phyloP scores from a whole-genome alignment of 208 protist species.

The Porcisia hertigi region DNA sequence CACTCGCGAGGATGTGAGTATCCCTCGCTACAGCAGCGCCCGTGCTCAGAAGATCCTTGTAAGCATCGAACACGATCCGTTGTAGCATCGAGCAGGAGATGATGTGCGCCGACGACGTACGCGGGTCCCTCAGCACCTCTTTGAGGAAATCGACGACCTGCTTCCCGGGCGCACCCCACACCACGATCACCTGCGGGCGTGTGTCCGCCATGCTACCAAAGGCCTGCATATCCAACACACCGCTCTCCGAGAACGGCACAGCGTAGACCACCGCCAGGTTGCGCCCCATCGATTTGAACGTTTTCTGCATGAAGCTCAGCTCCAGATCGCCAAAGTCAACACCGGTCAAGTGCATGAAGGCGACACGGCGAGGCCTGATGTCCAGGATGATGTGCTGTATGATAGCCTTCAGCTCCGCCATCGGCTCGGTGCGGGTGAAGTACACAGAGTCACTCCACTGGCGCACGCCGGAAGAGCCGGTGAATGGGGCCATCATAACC shows the following conservation, averaged over 20 bases:
- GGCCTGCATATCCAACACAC: slow-evolving; percentile 13
- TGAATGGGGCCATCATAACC: slow-evolving; percentile 37
- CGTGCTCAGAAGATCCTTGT: slow-evolving; percentile 5
- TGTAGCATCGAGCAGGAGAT: slow-evolving; percentile 27
- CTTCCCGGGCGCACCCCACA: slow-evolving; percentile 24
- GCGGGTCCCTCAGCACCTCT: slow-evolving; percentile 25
- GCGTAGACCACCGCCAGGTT: slow-evolving; percentile 1
- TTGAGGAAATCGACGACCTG: slow-evolving; percentile 40
- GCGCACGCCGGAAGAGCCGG: slow-evolving; percentile 37
- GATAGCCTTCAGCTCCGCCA: slow-evolving; percentile 35
- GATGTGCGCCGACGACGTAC: slow-evolving; percentile 34
- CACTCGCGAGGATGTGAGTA: no score
- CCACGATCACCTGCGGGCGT: slow-evolving; percentile 46
- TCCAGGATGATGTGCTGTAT: slow-evolving; percentile 30
- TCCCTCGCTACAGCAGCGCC: no score
- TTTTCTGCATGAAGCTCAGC: neutral
- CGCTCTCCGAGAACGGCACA: slow-evolving; percentile 2
- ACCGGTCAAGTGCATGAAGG: slow-evolving; percentile 59
- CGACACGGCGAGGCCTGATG: slow-evolving; percentile 33
- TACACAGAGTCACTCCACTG: slow-evolving; percentile 39
- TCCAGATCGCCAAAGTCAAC: slow-evolving; percentile 33
- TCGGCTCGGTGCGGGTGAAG: slow-evolving; percentile 46
- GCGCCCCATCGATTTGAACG: neutral
- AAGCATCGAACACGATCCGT: slow-evolving; percentile 21
- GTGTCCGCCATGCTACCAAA: slow-evolving; percentile 48